Conservation (phyloP, 345 rosid genomes). For the Lepidium sativum region DNA sequence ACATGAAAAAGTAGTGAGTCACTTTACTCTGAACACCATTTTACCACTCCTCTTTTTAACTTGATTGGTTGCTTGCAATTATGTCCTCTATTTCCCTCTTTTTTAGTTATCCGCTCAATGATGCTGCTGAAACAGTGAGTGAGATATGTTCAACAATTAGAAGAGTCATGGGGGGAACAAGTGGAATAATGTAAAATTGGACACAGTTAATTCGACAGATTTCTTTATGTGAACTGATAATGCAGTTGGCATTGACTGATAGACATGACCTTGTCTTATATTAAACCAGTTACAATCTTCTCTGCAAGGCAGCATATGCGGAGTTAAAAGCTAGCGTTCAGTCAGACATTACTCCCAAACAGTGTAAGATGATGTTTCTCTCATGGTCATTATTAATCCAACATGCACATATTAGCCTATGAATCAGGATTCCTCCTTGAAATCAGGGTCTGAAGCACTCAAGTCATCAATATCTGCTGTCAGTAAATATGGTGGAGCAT, state of each 20-base stretch:
- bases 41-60: neutral
- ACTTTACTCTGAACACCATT: neutral
- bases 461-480: constrained; percentile 72
- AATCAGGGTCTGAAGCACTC: constrained; percentile 73
- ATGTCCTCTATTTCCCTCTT: neutral
- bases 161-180: constrained; percentile 96
- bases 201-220: neutral
- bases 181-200: constrained; percentile 67
- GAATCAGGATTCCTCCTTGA: constrained; percentile 1
- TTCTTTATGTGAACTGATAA: neutral
- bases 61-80: neutral
- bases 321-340: constrained; percentile 48
- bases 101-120: constrained; percentile 85
- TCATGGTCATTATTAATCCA: neutral
- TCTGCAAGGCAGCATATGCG: constrained; percentile 81
- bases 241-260: constrained; percentile 10
- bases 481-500: constrained; percentile 83
- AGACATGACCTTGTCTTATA: neutral
- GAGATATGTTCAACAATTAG: constrained; percentile 79
- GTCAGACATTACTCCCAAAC: constrained; percentile 48
- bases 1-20: constrained; percentile 69
- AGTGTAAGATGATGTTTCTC: constrained; percentile 49
- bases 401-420: neutral
- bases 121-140: constrained; percentile 77
- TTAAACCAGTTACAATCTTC: constrained; percentile 54